Base-by-base conservation (phyloP, 2,329 filamentous ascomycete species). In the Pseudohalonectria lignicola region DNA sequence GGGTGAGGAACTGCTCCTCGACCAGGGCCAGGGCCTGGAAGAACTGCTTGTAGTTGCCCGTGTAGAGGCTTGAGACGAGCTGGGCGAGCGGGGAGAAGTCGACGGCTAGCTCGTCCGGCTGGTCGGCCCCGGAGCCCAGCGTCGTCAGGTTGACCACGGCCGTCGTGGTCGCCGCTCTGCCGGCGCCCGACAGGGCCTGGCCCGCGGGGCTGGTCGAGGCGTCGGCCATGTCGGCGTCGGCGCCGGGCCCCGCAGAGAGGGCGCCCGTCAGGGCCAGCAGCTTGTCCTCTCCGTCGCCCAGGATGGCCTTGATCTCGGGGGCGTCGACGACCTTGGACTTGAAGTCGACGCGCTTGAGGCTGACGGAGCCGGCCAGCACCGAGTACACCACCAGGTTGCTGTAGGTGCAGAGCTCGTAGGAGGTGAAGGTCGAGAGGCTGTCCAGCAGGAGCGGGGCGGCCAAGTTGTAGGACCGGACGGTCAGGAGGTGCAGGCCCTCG, bases 261-360 rank as follows among this genome's bases (percentile, higher is more conserved):
- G 82, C 80, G 15, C 88, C 87, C 21, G 80, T 79, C 17, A 95
- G 67, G 1, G 86, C 87, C 23, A 86, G 72, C 39, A 94, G 67
- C 62, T 90, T 90, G 55, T 95, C 88, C 51, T 93, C 84, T 18
- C 81, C 81, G 49, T 90, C 81, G 41, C 90, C 92, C 18, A 98
- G 76, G 46, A 98, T 93, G 28, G 92, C 92, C 66, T 92, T 94
- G 66, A 98, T 95, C 65, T 98, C 92, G 11, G 92, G 90, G 7
- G 92, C 92, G 59, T 98, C 92, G 30, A 98, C 90, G 19, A 98
- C 92, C 69, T 96, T 96, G 47, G 85, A 85, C 71, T 98, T 98
- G 75, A 98, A 98, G 61, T 98, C 92, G 25, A 95, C 86, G 35
- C 92, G 83, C 69, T 95, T 94, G 40, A 98, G 75, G 33, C 90